These are phyloP conservation scores for Alternaria rosae DNA, from an alignment of 2,329 filamentous ascomycete genomes.

Conservation along the genomic window DNA sequence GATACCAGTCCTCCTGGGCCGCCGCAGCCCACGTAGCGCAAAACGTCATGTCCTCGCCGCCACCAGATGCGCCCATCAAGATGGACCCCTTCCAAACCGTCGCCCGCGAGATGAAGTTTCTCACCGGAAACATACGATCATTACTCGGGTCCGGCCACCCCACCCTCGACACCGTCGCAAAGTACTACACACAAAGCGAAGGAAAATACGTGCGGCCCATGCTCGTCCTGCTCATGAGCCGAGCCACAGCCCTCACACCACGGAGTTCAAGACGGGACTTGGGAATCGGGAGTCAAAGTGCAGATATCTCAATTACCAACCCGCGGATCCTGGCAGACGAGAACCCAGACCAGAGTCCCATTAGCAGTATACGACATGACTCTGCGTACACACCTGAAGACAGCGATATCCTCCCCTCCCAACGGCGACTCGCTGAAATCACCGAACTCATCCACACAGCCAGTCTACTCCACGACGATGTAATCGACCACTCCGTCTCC, in stretches of 20 bases:
- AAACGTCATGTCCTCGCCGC: slow-evolving; percentile 72
- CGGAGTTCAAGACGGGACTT: slow-evolving; percentile 49
- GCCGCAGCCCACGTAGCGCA: slow-evolving; percentile 73
- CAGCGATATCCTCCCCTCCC: slow-evolving; percentile 84
- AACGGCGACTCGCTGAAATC: slow-evolving; percentile 92
- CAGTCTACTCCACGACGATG: slow-evolving; percentile 95
- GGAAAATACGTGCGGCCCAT: slow-evolving; percentile 96
- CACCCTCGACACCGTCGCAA: slow-evolving; percentile 90
- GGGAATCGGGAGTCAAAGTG: slow-evolving; percentile 33
- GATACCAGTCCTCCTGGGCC: slow-evolving; percentile 72
- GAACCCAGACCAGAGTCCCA: slow-evolving; percentile 67
- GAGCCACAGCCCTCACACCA: slow-evolving; percentile 84
- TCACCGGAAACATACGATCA: slow-evolving; percentile 92
- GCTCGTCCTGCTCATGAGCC: slow-evolving; percentile 94
- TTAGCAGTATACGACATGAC: slow-evolving; percentile 60
- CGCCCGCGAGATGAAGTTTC: slow-evolving; percentile 94
- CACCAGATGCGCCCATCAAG: slow-evolving; percentile 70
- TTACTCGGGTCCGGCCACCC: slow-evolving; percentile 95
- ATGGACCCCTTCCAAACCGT: slow-evolving; percentile 90
- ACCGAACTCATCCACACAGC: slow-evolving; percentile 97
- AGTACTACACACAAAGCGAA: slow-evolving; percentile 97
- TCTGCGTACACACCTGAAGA: slow-evolving; percentile 56
- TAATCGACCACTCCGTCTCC: slow-evolving; percentile 90
- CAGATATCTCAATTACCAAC: slow-evolving; percentile 69
- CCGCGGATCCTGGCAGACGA: slow-evolving; percentile 74